Base-by-base conservation (phyloP, 768 basidiomycete genomes). In the Amanita polypyramis region DNA sequence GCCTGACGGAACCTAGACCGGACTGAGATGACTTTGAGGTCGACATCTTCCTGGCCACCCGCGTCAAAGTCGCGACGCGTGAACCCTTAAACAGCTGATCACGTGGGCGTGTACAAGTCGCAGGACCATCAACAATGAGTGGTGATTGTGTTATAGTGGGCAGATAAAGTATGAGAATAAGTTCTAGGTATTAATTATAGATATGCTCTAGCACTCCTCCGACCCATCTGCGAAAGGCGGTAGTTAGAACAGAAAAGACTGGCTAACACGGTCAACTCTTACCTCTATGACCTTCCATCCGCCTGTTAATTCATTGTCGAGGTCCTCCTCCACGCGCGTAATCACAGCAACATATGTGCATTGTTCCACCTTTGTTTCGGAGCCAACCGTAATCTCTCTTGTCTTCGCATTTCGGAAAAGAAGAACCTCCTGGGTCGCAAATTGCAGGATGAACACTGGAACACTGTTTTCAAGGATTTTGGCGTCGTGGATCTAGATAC, bases 221-320 rank as follows among this genome's bases (percentile, higher is more conserved):
- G 62, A 49, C 68, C 71, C 71, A 68, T 70, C 66, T 67, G 45
- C 1, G 43, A 50, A 44, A 41, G 19, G 42, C 36, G 45, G 27
- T 45, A n/a, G 50, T 52, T 39, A 52, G 49, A 20, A 41, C 20
- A 35, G 20, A 33, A 7, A 35, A 2, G 17, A 17, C 30, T n/a
- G n/a, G n/a, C n/a, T 10, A 30, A 17, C 42, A 27, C 11, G 11
- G 15, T 30, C 27, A 23, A 34, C 12, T 67, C 77, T 43, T 60
- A 93, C 92, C 82, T 98, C 95, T 21, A 97, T 76, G 45, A 98
- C 79, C 66, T 97, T 98, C 95, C 96, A 99, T 10, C 96, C 96
- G 36, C 90, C 93, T 0, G 96, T 99, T 38, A 96, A 72, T 62
- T 93, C 89, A 61, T 98, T 88, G 23, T 80, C 81, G 52, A 97